Percentiles rank a stretch among this genome's conserved stretches.
Conservation (phyloP, 2,329 filamentous ascomycete species). For the Didymella sp. region DNA sequence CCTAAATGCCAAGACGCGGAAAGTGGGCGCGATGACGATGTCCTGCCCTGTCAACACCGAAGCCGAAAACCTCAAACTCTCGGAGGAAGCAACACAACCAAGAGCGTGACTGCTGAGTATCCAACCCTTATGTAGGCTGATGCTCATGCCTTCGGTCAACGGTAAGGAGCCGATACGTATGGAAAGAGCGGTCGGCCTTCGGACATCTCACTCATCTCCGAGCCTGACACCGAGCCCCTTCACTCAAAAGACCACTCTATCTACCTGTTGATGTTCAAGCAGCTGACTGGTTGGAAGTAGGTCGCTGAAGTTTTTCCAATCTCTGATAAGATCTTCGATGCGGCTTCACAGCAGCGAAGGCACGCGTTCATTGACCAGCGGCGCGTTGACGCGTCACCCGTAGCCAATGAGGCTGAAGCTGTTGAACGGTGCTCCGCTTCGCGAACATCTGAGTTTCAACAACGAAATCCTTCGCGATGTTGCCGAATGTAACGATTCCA, state of each 20-base stretch:
- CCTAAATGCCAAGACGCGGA: slow-evolving; percentile 47
- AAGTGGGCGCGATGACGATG: slow-evolving; percentile 35
- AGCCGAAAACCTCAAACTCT: neutral
- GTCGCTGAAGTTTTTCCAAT: neutral
- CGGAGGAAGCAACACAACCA: neutral
- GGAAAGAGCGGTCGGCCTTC: slow-evolving; percentile 4
- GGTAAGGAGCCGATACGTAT: neutral
- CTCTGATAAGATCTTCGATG: neutral
- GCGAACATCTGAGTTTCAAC: slow-evolving; percentile 62
- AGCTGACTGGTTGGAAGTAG: neutral
- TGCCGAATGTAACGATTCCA: slow-evolving; percentile 53
- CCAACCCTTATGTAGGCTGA: neutral
- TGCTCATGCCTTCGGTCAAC: slow-evolving; percentile 7
- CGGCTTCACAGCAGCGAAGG: neutral
- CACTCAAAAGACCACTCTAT: neutral
- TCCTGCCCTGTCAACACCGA: neutral
- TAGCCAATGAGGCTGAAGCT: slow-evolving; percentile 54
- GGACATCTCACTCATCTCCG: slow-evolving; percentile 17
- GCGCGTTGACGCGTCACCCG: slow-evolving; percentile 10
- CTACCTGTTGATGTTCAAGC: neutral
- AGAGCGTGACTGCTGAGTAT: neutral
- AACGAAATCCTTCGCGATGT: slow-evolving; percentile 59
- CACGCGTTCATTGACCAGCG: neutral
- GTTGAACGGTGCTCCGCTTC: slow-evolving; percentile 68
- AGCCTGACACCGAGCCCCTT: slow-evolving; percentile 4